Percentiles rank a stretch among this genome's conserved stretches.
Conservation (phyloP, 2,329 filamentous ascomycete species). For the Fusarium marasasianum region DNA sequence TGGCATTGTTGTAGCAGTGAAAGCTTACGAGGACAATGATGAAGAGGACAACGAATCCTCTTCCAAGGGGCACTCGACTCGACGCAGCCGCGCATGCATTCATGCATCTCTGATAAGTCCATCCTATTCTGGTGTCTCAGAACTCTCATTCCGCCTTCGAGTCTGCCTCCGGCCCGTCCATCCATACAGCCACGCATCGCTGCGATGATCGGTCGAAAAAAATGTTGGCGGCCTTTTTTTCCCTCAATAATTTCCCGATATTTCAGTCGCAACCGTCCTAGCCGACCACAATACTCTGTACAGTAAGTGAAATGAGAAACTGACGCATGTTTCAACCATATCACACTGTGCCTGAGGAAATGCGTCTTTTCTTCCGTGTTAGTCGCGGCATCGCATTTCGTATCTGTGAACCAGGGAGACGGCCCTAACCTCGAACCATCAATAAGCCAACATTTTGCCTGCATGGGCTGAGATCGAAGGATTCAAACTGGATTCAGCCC, state of each 20-base stretch:
- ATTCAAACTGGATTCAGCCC: slow-evolving; percentile 12
- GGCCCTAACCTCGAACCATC: slow-evolving; percentile 4
- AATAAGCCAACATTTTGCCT: slow-evolving; percentile 4
- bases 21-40: slow-evolving; percentile 34
- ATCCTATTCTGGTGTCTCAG: slow-evolving; percentile 5
- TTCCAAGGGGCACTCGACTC: not conserved
- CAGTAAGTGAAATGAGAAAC: slow-evolving; percentile 10
- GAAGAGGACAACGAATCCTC: slow-evolving; percentile 25
- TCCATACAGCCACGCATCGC: slow-evolving; percentile 10
- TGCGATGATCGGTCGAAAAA: slow-evolving; percentile 23
- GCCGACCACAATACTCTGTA: slow-evolving; percentile 19
- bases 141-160: slow-evolving; percentile 25
- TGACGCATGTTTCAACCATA: not conserved
- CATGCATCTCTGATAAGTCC: slow-evolving; percentile 2
- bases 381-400: slow-evolving; percentile 22
- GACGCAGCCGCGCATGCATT: slow-evolving; percentile 12
- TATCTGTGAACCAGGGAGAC: slow-evolving; percentile 16
- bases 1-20: not conserved
- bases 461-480: slow-evolving; percentile 18
- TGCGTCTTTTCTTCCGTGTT: slow-evolving; percentile 16
- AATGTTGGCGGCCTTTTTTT: slow-evolving; percentile 10
- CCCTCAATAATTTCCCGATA: slow-evolving; percentile 12
- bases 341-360: slow-evolving; percentile 34
- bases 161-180: slow-evolving; percentile 32
- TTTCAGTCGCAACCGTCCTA: slow-evolving; percentile 19